Conservation (phyloP, 345 rosid species). For the Erucastrum elatum region DNA sequence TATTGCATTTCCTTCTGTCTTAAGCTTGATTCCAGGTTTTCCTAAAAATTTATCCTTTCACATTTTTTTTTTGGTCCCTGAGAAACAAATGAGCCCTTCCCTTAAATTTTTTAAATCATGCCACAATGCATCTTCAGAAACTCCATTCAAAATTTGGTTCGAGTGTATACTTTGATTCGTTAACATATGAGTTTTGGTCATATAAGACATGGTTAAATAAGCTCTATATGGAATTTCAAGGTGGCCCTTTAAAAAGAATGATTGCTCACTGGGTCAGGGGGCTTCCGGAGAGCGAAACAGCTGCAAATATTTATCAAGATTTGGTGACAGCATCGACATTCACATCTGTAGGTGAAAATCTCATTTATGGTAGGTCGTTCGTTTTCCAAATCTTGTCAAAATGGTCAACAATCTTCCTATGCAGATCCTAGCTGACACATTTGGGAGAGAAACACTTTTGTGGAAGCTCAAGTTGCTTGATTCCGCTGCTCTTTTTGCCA, state of each 20-base stretch:
- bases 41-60: not conserved
- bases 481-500: constrained; percentile 59
- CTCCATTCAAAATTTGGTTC: not conserved
- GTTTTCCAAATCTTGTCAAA: constrained; percentile 12
- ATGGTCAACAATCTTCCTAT: constrained; percentile 28
- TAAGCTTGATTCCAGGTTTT: constrained; percentile 39
- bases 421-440: constrained; percentile 61
- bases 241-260: constrained; percentile 50
- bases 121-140: not conserved
- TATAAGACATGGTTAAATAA: constrained; percentile 17
- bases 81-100: not conserved
- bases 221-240: constrained; percentile 37
- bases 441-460: constrained; percentile 57
- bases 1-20: constrained; percentile 24
- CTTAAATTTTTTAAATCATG: not conserved
- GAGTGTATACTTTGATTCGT: constrained; percentile 8
- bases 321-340: constrained; percentile 47
- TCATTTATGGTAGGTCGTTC: constrained; percentile 2
- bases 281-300: constrained; percentile 52
- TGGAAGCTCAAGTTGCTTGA: constrained; percentile 77
- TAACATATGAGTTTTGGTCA: constrained; percentile 19
- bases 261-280: constrained; percentile 51
- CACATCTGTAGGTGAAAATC: constrained; percentile 48
- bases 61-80: not conserved
- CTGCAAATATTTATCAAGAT: constrained; percentile 50